Evolutionary conservation across 2,329 filamentous ascomycete species (phyloP), one percentile per base, ranked within the genome.

Genomic region (Exserohilum rostratum): DNA sequence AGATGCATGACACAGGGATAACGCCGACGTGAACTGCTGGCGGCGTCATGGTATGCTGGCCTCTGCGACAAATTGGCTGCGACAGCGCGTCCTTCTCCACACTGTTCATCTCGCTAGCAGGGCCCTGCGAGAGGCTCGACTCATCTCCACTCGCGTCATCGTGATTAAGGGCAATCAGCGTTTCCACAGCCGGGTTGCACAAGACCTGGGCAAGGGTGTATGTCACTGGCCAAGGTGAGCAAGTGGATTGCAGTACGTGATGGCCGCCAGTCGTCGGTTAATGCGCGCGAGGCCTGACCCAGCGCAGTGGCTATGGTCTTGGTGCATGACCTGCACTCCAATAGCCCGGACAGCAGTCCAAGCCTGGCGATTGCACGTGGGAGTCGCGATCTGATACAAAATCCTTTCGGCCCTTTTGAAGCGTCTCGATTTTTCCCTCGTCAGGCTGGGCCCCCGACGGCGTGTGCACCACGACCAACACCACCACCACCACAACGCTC

Each of bases 71-170:
- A 66, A 58, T 61, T 63, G 64, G 64, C 68, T 62, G 63, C 65
- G 52, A 59, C 53, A 49, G 58, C 62, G 65, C 64, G 67, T 69
- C 70, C 69, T 71, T 70, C 69, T 74, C 70, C 70, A 72, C 70
- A 71, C 47, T 59, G 60, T 65, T 75, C 70, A 75, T 75, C 61
- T 75, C 72, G 72, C 71, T 74, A 71, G 67, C 47, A 38, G 37
- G 58, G 62, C 57, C 64, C 55, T 60, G 60, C 51, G 46, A 52
- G 50, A 61, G 53, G 50, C 45, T 58, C 55, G 57, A 55, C 57
- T 66, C 62, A 69, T 71, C 65, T 68, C 68, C 64, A 67, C 58
- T 38, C 45, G 55, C 63, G 60, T 64, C 63, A 64, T 64, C 39
- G 57, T 57, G 53, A 57, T 58, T 54, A 50, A 53, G 51, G 49